Evolutionary conservation across 768 basidiomycete species (phyloP), one percentile per base, ranked within the genome.

Genomic region (Leccinellum luteum): DNA sequence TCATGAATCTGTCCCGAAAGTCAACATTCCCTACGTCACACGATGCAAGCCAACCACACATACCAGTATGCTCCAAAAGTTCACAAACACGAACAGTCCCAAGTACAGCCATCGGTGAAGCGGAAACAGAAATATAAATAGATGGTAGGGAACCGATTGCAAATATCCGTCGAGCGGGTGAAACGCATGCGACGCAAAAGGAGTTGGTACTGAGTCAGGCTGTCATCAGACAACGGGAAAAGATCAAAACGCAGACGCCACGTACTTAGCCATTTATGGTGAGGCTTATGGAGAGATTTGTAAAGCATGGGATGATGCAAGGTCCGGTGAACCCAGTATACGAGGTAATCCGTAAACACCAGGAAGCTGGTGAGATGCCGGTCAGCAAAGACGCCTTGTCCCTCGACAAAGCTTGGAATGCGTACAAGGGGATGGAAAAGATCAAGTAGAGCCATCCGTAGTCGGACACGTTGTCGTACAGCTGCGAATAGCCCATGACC

Each of bases 191-290:
- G 96, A 96, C 31, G 97, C 92, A 66, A 92, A 99, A 0, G 97
- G 97, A 0, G 97, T 97, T 5, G 97, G 95, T 59, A 99, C 94
- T 97, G 56, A 67, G 1, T 19, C 48, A 15, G 52, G 8, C 31
- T 14, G 63, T 69, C 19, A 64, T 69, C 19, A 64, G 9, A n/a
- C 28, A 19, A 13, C 15, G 41, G 6, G 54, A 10, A 47, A 59
- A 35, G 17, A 8, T 4, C 4, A 30, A n/a, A 47, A 21, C 44
- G 17, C 14, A 10, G 25, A 25, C 2, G 3, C 0, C 13, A 54
- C 94, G 55, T 72, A 96, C 94, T 85, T 61, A 98, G 79, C 97
- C 97, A 99, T 74, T 92, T 95, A 81, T 99, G 97, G 72, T 99
- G 97, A 1, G 96, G 94, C 73, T 99, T 99, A 74, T 99, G 97